Conservation (phyloP, 2,329 filamentous ascomycete genomes). For the Penicillium sp. region DNA sequence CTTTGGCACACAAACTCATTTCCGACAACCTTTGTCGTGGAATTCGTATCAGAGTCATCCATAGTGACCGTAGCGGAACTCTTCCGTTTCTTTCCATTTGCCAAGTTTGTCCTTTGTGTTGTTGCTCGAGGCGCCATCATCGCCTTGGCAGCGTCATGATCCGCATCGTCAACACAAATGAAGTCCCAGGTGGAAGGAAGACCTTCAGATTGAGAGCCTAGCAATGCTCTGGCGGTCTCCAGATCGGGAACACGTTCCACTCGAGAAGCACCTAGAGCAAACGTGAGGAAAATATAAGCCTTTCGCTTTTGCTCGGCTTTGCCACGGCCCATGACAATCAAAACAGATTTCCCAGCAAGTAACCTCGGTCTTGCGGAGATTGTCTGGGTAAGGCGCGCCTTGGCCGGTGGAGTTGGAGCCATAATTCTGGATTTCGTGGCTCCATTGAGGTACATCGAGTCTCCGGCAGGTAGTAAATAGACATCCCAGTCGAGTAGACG, state of each 20-base stretch:
- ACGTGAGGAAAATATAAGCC: slow-evolving; percentile 79
- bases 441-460: slow-evolving; percentile 75
- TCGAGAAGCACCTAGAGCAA: slow-evolving; percentile 72
- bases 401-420: slow-evolving; percentile 60
- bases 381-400: slow-evolving; percentile 61
- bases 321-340: slow-evolving; percentile 71
- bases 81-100: slow-evolving; percentile 49
- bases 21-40: slow-evolving; percentile 69
- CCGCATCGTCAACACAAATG: slow-evolving; percentile 75
- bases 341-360: slow-evolving; percentile 66
- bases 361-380: slow-evolving; percentile 66
- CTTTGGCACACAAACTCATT: slow-evolving; percentile 93
- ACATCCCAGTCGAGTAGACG: slow-evolving; percentile 73
- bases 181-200: slow-evolving; percentile 64
- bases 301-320: slow-evolving; percentile 67
- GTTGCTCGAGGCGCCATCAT: slow-evolving; percentile 39
- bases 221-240: slow-evolving; percentile 64
- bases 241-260: slow-evolving; percentile 69
- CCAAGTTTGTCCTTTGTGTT: slow-evolving; percentile 32
- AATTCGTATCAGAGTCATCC: slow-evolving; percentile 32
- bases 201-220: slow-evolving; percentile 57
- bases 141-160: slow-evolving; percentile 57
- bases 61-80: slow-evolving; percentile 33
- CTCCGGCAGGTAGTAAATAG: slow-evolving; percentile 84
- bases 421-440: slow-evolving; percentile 77